These are phyloP conservation scores for Trichocladium uniseriatum DNA, from an alignment of 495 filamentous ascomycete genomes.

Conservation along the genomic window DNA sequence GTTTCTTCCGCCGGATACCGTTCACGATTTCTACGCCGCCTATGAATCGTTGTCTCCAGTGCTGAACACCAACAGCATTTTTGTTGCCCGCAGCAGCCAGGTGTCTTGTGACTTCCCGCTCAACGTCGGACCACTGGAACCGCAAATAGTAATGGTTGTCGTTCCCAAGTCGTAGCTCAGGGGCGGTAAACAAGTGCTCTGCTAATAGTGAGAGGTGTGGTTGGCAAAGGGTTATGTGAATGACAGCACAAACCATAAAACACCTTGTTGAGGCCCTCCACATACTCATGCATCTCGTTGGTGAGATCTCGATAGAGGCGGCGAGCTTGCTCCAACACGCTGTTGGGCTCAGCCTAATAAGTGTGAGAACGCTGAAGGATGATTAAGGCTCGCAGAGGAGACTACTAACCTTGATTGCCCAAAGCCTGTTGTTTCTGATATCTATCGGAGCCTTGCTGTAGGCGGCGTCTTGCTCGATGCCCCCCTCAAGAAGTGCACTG, in stretches of 20 bases:
- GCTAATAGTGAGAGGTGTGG: slow-evolving; percentile 1
- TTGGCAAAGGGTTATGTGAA: slow-evolving; percentile 33
- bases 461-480: slow-evolving; percentile 71
- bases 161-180: slow-evolving; percentile 64
- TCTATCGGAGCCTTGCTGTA: slow-evolving; percentile 77
- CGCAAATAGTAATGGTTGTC: slow-evolving; percentile 67
- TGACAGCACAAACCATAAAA: slow-evolving; percentile 4
- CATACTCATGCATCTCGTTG: slow-evolving; percentile 62
- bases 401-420: slow-evolving; percentile 67
- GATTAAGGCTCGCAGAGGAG: neutral
- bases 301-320: slow-evolving; percentile 79
- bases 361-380: neutral
- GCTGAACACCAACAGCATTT: neutral
- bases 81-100: slow-evolving; percentile 14
- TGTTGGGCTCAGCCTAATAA: slow-evolving; percentile 66
- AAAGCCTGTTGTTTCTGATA: slow-evolving; percentile 82
- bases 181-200: slow-evolving; percentile 9
- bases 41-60: slow-evolving; percentile 2
- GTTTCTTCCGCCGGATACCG: slow-evolving; percentile 56
- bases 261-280: slow-evolving; percentile 52
- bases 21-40: slow-evolving; percentile 51
- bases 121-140: slow-evolving; percentile 54
- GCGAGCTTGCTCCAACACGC: slow-evolving; percentile 77
- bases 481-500: slow-evolving; percentile 53
- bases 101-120: slow-evolving; percentile 54